These are phyloP conservation scores for Kwoniella newhampshirensis DNA, from an alignment of 768 basidiomycete genomes.

Conservation along the genomic window DNA sequence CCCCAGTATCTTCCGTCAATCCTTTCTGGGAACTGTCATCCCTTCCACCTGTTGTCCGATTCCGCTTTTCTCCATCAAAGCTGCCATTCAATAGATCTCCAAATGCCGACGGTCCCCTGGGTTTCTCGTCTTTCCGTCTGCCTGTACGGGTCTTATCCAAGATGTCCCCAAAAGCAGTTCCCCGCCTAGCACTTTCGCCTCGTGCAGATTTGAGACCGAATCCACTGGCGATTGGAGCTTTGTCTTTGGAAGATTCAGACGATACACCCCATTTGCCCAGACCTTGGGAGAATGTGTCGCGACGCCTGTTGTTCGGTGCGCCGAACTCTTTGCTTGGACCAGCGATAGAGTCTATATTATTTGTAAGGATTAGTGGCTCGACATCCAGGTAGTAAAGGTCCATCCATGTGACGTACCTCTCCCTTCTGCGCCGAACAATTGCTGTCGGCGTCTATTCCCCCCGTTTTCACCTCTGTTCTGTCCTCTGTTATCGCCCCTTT, in stretches of 20 bases:
- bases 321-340: slow-evolving; percentile 10
- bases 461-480: too few relatives aligned
- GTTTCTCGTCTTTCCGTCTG: slow-evolving; percentile 1
- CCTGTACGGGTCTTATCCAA: slow-evolving; percentile 6
- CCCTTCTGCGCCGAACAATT: not conserved
- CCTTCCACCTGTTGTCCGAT: not conserved
- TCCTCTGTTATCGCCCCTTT: too few relatives aligned
- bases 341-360: slow-evolving; percentile 3
- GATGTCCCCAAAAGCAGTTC: slow-evolving; percentile 1
- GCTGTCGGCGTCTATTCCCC: not conserved
- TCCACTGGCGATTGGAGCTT: slow-evolving; percentile 5
- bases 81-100: slow-evolving; percentile 11
- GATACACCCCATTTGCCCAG: slow-evolving; percentile 15
- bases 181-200: not conserved
- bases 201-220: slow-evolving; percentile 15
- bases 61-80: too few relatives aligned
- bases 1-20: not conserved
- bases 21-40: not conserved
- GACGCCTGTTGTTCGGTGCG: not conserved
- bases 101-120: slow-evolving; percentile 13
- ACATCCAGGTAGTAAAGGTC: too few relatives aligned
- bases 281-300: slow-evolving; percentile 2
- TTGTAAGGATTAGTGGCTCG: too few relatives aligned
- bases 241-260: not conserved
- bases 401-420: not conserved